A percentile compares a stretch with the other conserved stretches of the same genome.
Evolutionary conservation across 23 red algal genomes (phyloP).

Genomic region (Chondrus crispus): DNA sequence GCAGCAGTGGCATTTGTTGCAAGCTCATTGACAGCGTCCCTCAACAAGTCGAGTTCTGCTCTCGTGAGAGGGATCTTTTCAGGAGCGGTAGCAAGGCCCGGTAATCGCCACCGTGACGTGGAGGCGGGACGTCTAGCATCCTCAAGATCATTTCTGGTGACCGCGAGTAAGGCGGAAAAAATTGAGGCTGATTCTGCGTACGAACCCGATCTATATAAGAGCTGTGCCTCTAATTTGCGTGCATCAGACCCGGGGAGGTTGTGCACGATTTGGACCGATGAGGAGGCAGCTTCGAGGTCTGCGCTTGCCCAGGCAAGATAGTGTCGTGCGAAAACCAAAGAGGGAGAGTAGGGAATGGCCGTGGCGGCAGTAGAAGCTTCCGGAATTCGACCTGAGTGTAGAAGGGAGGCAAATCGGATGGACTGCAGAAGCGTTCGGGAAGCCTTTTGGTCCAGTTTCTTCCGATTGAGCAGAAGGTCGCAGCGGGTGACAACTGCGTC

Average conservation of each 20-base stretch:
- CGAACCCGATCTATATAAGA: conserved; percentile 40
- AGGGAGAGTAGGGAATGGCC: background rate
- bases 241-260: background rate
- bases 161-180: background rate
- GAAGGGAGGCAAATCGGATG: conserved; percentile 24
- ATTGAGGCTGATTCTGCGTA: conserved; percentile 35
- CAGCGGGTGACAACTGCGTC: conserved; percentile 8
- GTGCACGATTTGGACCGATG: background rate
- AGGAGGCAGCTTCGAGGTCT: background rate
- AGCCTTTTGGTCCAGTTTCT: background rate
- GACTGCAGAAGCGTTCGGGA: background rate
- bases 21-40: conserved; percentile 45
- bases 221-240: conserved; percentile 22
- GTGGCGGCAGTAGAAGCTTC: background rate
- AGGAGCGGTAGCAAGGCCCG: background rate
- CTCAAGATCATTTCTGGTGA: background rate
- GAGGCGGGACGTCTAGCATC: conserved; percentile 26
- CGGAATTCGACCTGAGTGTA: conserved; percentile 14
- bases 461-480: conserved; percentile 42
- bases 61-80: conserved; percentile 9
- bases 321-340: background rate
- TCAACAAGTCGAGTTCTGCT: conserved; percentile 29
- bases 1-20: conserved; percentile 57
- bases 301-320: conserved; percentile 45
- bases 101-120: conserved; percentile 18